These are phyloP conservation scores for Pythium biforme DNA, from an alignment of 352 stramenopile genomes.

Conservation along the genomic window DNA sequence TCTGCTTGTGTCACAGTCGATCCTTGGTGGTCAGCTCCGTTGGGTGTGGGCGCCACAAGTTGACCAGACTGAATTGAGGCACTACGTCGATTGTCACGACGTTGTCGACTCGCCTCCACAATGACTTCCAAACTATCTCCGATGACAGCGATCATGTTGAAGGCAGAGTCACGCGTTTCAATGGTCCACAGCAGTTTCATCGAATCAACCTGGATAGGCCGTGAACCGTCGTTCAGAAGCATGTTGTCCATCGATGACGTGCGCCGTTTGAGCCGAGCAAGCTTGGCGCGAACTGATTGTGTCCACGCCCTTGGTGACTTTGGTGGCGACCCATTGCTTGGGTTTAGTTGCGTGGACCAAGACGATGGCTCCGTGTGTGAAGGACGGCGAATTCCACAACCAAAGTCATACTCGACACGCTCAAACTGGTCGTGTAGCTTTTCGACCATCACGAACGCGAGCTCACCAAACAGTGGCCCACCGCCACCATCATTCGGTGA, in stretches of 20 bases:
- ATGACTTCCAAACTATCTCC: constrained; percentile 53
- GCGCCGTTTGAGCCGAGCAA: constrained; percentile 56
- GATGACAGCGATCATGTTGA: constrained; percentile 64
- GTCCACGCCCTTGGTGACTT: constrained; percentile 47
- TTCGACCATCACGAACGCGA: constrained; percentile 27
- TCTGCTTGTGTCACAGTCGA: background rate
- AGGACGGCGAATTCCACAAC: constrained; percentile 26
- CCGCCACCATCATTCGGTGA: constrained; percentile 10
- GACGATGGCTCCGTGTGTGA: constrained; percentile 30
- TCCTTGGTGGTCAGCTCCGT: background rate
- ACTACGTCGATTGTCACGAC: constrained; percentile 10
- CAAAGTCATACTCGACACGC: constrained; percentile 44
- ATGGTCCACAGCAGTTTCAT: constrained; percentile 84
- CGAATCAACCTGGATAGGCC: constrained; percentile 78
- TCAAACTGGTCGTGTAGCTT: constrained; percentile 53
- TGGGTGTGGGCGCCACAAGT: background rate
- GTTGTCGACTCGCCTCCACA: constrained; percentile 32
- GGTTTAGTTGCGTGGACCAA: background rate
- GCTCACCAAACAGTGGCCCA: constrained; percentile 28
- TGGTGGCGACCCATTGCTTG: constrained; percentile 23
- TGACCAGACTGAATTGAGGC: background rate
- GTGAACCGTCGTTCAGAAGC: constrained; percentile 63
- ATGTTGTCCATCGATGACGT: constrained; percentile 74
- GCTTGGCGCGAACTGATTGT: constrained; percentile 50
- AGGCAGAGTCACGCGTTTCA: constrained; percentile 66